Evolutionary conservation across 2,329 filamentous ascomycete genomes (phyloP), one percentile per base, ranked within the genome.

Genomic region (Coniosporium uncinatum): DNA sequence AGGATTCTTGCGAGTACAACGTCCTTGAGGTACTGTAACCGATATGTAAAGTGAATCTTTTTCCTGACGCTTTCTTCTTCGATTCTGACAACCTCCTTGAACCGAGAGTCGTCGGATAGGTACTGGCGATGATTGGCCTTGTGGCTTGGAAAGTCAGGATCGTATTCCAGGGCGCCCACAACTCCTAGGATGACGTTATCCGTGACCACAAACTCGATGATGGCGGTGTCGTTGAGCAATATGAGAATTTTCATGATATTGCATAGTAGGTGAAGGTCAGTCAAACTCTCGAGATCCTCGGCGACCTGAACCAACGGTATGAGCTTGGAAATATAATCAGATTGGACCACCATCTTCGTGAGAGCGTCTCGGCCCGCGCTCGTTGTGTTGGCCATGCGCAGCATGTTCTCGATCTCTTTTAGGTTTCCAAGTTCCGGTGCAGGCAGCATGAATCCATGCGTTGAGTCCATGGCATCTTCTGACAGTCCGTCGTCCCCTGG

Each of bases 171-270:
- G 19, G 93, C 93, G 45, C 93, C 93, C 29, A 98, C 90, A 20
- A 97, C 91, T 16, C 91, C 93, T 50, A 95, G 69, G 35, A 97
- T 82, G 50, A 90, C 84, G 43, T 89, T 81, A 64, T 97, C 91
- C 14, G 86, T 88, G 20, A 98, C 90, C 14, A 91, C 85, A 52
- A 88, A 83, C 63, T 98, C 93, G 55, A 98, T 95, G 48, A 98
- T 95, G 44, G 82, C 78, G 22, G 85, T 95, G 60, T 98, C 93
- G 66, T 97, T 98, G 48, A 97, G 78, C 40, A 97, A 71, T 41
- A 98, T 94, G 42, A 97, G 77, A 44, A 85, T 85, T 72, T 98
- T 98, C 87, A 96, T 93, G 59, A 98, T 96, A 61, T 89, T 95
- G 77, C 93, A 98, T 36, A 98, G 71, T 37, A 86, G 81, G 62